Conservation (phyloP, 768 basidiomycete genomes). For the Gyrodon lividus region DNA sequence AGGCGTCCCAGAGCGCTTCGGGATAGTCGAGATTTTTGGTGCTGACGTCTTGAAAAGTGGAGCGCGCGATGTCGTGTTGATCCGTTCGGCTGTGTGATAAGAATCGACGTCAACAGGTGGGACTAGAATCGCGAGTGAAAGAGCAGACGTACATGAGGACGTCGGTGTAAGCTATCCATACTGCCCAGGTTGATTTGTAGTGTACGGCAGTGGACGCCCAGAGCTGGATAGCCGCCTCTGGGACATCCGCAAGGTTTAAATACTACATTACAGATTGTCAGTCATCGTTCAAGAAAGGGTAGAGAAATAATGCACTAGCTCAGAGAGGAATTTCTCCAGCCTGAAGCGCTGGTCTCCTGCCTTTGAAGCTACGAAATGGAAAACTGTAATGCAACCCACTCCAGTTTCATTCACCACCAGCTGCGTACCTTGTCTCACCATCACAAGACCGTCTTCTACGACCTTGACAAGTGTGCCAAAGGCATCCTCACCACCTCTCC, state of each 20-base stretch:
- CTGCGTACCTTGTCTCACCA: slow-evolving; percentile 55
- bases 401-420: background rate
- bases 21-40: slow-evolving; percentile 89
- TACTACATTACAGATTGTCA: slow-evolving; percentile 40
- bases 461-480: slow-evolving; percentile 54
- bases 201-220: slow-evolving; percentile 69
- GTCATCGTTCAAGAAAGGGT: background rate
- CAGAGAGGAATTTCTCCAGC: slow-evolving; percentile 80
- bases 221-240: slow-evolving; percentile 55
- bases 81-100: slow-evolving; percentile 44
- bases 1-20: slow-evolving; percentile 90
- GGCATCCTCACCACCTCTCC: slow-evolving; percentile 48
- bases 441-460: slow-evolving; percentile 61
- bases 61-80: slow-evolving; percentile 59
- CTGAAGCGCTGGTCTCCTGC: slow-evolving; percentile 74
- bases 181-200: slow-evolving; percentile 68
- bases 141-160: slow-evolving; percentile 57
- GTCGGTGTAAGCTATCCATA: slow-evolving; percentile 76
- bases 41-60: slow-evolving; percentile 63
- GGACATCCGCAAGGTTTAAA: slow-evolving; percentile 38
- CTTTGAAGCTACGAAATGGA: slow-evolving; percentile 46
- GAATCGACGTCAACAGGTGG: background rate
- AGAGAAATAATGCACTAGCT: slow-evolving; percentile 53
- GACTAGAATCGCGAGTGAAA: background rate
- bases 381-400: background rate